Evolutionary conservation across 2,329 filamentous ascomycete genomes (phyloP).

Genomic region (Sarocladiaceae sp.): DNA sequence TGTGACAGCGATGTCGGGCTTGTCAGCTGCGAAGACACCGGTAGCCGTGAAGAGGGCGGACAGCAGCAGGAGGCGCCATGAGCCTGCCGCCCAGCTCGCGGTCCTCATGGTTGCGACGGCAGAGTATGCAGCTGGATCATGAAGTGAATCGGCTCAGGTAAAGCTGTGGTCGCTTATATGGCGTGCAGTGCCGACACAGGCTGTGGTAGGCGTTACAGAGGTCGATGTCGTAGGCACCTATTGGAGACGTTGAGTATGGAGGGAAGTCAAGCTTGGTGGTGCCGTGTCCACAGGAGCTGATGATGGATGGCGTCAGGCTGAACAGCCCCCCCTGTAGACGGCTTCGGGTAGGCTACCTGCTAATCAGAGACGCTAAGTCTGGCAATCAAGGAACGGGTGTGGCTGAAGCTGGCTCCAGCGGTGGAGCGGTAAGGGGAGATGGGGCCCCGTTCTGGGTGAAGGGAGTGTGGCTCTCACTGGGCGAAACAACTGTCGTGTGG

Average conservation of each 20-base stretch:
- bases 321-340: no score
- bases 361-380: no score
- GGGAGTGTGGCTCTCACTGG: background rate
- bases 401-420: background rate
- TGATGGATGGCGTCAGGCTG: slow-evolving; percentile 8
- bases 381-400: background rate
- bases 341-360: no score
- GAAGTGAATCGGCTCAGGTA: slow-evolving; percentile 23
- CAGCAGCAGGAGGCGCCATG: slow-evolving; percentile 45
- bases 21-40: slow-evolving; percentile 47
- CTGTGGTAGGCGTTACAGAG: background rate
- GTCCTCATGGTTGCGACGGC: slow-evolving; percentile 47
- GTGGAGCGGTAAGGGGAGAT: background rate
- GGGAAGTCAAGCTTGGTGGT: no score
- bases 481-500: no score
- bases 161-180: no score
- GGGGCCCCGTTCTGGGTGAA: no score
- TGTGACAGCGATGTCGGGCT: slow-evolving; percentile 59
- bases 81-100: slow-evolving; percentile 40
- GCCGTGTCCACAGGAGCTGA: no score
- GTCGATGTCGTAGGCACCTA: background rate
- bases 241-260: background rate
- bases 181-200: background rate
- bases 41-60: slow-evolving; percentile 27
- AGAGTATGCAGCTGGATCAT: slow-evolving; percentile 31